Conservation (phyloP, 495 filamentous ascomycete species). For the Podospora pseudoanserina region DNA sequence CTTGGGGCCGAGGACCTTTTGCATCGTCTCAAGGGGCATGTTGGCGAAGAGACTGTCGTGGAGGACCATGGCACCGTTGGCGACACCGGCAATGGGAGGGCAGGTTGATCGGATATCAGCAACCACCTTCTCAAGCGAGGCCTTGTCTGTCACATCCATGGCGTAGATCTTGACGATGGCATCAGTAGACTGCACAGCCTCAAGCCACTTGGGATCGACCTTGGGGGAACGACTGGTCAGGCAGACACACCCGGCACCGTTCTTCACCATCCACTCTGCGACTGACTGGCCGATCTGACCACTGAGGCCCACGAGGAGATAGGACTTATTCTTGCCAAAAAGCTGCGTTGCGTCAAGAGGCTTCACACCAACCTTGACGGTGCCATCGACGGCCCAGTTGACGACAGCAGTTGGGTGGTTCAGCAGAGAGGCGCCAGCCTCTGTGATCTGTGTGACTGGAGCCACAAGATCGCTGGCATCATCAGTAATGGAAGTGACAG, state of each 20-base stretch:
- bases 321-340: neutral
- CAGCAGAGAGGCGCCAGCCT: no score
- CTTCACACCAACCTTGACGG: no score
- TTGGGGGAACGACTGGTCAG: neutral
- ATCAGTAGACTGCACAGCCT: neutral
- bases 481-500: no score
- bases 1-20: neutral
- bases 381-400: no score
- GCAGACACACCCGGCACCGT: neutral
- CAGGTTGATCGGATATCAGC: neutral
- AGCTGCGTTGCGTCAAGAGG: constrained; percentile 1
- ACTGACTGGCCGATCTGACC: neutral
- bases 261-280: neutral
- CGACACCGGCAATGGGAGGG: neutral
- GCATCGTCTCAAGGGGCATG: neutral
- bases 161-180: neutral
- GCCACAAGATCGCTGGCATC: no score
- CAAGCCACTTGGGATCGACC: neutral
- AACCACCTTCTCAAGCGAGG: neutral
- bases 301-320: neutral
- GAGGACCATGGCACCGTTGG: neutral
- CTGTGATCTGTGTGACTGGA: no score
- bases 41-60: neutral
- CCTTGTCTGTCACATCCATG: neutral
- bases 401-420: no score